Percentiles rank a stretch among this genome's conserved stretches.
These are phyloP conservation scores for Debaryomyces udenii DNA, from an alignment of 1,139 yeast genomes.

Conservation along the genomic window DNA sequence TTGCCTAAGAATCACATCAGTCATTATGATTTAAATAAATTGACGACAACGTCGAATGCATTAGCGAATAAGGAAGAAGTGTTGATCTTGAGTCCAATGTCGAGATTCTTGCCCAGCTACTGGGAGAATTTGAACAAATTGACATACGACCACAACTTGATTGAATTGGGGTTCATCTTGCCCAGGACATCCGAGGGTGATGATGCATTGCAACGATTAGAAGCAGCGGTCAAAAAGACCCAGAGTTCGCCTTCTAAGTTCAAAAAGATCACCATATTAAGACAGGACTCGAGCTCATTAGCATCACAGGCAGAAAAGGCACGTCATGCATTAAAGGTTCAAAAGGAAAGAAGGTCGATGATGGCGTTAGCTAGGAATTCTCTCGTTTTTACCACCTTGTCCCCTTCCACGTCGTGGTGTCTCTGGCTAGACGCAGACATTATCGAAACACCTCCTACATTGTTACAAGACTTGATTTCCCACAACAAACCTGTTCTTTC, in stretches of 20 bases:
- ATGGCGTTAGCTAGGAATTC: constrained; percentile 97
- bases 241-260: constrained; percentile 66
- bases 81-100: constrained; percentile 84
- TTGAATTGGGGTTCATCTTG: constrained; percentile 88
- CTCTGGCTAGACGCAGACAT: constrained; percentile 96
- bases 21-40: constrained; percentile 79
- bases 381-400: constrained; percentile 81
- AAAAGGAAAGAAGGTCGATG: constrained; percentile 82
- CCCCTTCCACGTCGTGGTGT: constrained; percentile 92
- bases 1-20: constrained; percentile 78
- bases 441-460: constrained; percentile 78
- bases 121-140: constrained; percentile 81
- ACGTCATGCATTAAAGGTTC: constrained; percentile 70
- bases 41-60: constrained; percentile 71
- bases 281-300: constrained; percentile 86
- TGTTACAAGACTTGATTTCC: constrained; percentile 83
- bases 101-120: constrained; percentile 78
- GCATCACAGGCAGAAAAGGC: constrained; percentile 75
- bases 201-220: constrained; percentile 67
- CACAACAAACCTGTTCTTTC: constrained; percentile 87
- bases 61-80: constrained; percentile 78
- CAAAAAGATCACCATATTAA: constrained; percentile 78
- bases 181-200: constrained; percentile 86
- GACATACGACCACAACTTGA: constrained; percentile 79
- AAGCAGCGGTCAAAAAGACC: constrained; percentile 63